phyloP scores from a whole-genome alignment of 371 early-diverging fungal species.

The Rhizopus sp. region DNA sequence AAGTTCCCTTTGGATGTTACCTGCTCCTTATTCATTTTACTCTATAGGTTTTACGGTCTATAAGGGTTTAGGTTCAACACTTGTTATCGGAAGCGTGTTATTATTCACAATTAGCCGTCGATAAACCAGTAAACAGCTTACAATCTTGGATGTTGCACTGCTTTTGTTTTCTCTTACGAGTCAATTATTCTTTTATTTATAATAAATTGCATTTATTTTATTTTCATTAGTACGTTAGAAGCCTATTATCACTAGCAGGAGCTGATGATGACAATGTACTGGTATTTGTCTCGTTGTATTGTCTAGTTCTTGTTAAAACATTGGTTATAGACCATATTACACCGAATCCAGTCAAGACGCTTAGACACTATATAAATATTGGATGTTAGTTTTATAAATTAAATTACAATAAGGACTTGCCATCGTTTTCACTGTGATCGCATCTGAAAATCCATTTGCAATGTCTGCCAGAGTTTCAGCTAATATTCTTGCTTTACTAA shows the following conservation, averaged over 20 bases:
- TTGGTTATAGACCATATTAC: constrained; percentile 1
- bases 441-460: constrained; percentile 17
- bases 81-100: constrained; percentile 52
- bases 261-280: too few species aligned
- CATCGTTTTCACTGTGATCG: constrained; percentile 13
- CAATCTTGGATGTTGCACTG: too few species aligned
- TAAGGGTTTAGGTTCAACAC: constrained; percentile 42
- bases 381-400: background rate
- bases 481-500: constrained; percentile 18
- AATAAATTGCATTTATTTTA: too few species aligned
- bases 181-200: too few species aligned
- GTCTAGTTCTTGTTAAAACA: background rate
- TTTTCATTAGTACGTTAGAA: too few species aligned
- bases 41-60: constrained; percentile 34
- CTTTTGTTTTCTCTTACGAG: too few species aligned
- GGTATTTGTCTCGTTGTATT: background rate
- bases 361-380: background rate
- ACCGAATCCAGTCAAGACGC: background rate
- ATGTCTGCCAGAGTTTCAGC: constrained; percentile 24
- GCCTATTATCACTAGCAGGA: too few species aligned
- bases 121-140: too few species aligned
- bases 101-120: constrained; percentile 38
- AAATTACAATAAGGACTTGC: constrained; percentile 3
- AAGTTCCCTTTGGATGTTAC: constrained; percentile 10
- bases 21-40: background rate